A percentile compares a stretch with the other conserved stretches of the same genome.
Evolutionary conservation across 2,329 filamentous ascomycete genomes (phyloP).

Genomic region (Stachybotrys chlorohalonatus): DNA sequence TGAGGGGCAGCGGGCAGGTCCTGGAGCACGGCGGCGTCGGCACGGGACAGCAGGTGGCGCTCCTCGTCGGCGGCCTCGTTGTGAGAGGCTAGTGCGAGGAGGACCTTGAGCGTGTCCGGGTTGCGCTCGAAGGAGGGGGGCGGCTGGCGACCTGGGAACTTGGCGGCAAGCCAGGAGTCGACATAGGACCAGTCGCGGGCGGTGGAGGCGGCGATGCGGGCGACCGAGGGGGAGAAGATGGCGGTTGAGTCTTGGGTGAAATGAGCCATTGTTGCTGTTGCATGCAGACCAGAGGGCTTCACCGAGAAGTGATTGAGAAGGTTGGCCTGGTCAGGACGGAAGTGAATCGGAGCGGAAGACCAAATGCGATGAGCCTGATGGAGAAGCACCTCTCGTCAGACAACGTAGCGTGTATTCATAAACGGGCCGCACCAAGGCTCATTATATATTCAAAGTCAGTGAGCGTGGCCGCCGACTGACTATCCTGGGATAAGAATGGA

Average conservation of each 20-base stretch:
- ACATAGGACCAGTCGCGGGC: slow-evolving; percentile 89
- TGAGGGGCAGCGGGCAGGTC: slow-evolving; percentile 29
- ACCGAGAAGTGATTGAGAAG: too few relatives aligned
- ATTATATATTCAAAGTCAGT: too few relatives aligned
- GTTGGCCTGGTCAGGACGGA: too few relatives aligned
- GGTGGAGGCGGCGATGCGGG: slow-evolving; percentile 67
- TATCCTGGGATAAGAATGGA: too few relatives aligned
- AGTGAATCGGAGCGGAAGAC: too few relatives aligned
- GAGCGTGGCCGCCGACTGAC: too few relatives aligned
- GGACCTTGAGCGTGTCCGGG: slow-evolving; percentile 65
- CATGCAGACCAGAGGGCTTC: too few relatives aligned
- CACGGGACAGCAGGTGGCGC: slow-evolving; percentile 42
- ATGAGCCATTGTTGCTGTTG: slow-evolving; percentile 6
- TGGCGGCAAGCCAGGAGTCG: slow-evolving; percentile 70
- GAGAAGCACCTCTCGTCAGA: too few relatives aligned
- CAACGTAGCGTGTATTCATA: too few relatives aligned
- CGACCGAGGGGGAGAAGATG: slow-evolving; percentile 59
- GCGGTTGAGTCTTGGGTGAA: slow-evolving; percentile 29
- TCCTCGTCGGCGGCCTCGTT: slow-evolving; percentile 76
- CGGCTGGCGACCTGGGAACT: slow-evolving; percentile 49
- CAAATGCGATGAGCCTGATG: too few relatives aligned
- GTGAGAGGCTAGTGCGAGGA: slow-evolving; percentile 63
- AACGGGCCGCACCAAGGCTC: too few relatives aligned
- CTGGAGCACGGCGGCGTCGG: slow-evolving; percentile 51
- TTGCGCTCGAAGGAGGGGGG: slow-evolving; percentile 79